Evolutionary conservation across 116 monocot species (phyloP), one percentile per base, ranked within the genome.

Genomic region (Zostera marina): DNA sequence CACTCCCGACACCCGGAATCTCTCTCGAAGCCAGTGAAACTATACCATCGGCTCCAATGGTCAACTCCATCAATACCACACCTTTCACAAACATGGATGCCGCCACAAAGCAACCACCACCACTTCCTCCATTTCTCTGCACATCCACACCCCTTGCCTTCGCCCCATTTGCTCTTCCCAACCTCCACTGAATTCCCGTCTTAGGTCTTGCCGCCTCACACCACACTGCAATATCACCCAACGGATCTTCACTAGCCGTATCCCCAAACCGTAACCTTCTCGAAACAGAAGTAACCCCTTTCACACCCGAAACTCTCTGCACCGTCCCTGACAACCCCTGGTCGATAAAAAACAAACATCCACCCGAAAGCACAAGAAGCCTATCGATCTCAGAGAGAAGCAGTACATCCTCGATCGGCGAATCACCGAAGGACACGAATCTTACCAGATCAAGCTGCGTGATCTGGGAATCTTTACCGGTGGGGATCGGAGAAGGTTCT

Each of bases 341-440:
- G 51, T 98, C 98, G 12, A 79, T n/a, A 40, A 98, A 41, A 58
- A 76, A 83, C 42, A 98, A 25, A 10, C 43, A 70, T 22, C 83
- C 90, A 20, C 76, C 73, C 22, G 98, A 82, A 11, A 83, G 74
- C 26, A 76, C 67, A 3, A 88, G 64, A 11, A 98, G 44, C 22
- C 76, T 60, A 7, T 64, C 61, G 21, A 98, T 69, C 53, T 85
- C 85, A 0, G 66, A 11, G 24, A 98, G 77, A 44, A 78, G 62
- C 22, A 64, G 47, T 48, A 96, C 76, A 8, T 75, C 72, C 5
- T 85, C 80, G 56, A 89, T 68, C 20, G 72, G 44, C 22, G 75
- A 76, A 46, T 56, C 59, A 40, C 59, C 62, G n/a, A 93, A 44
- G 14, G 89, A 22, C 17, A 42, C 39, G 58, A 41, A 59, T 41